Percentiles rank a stretch among this genome's conserved stretches.
Evolutionary conservation across 2,329 filamentous ascomycete genomes (phyloP).

Genomic region (Fusarium chaquense): DNA sequence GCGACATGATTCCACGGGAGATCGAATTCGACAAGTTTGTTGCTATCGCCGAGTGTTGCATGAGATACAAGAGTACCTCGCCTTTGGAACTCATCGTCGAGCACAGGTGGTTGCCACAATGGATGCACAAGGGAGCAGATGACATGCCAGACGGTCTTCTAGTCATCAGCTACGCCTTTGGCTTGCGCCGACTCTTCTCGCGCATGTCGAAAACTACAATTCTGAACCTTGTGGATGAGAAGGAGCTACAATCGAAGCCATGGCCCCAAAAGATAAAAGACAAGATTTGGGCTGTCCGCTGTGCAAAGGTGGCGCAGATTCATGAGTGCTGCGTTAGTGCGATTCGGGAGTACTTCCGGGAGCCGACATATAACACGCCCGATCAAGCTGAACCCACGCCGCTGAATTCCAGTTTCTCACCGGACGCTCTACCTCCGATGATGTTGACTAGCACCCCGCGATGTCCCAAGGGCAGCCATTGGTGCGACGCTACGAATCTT

Average conservation of each 20-base stretch:
- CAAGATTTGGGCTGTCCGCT: conserved; percentile 62
- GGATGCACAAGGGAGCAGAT: conserved; percentile 62
- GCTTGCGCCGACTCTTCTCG: conserved; percentile 61
- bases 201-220: conserved; percentile 63
- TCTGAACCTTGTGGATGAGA: conserved; percentile 59
- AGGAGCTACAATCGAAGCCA: conserved; percentile 56
- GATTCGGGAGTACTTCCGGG: conserved; percentile 61
- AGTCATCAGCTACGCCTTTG: conserved; percentile 66
- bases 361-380: conserved; percentile 38
- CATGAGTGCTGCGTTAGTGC: conserved; percentile 58
- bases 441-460: conserved; percentile 56
- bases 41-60: conserved; percentile 63
- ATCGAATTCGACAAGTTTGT: conserved; percentile 64
- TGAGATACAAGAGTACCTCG: conserved; percentile 64
- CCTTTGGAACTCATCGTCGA: conserved; percentile 64
- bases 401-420: conserved; percentile 37
- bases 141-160: conserved; percentile 63
- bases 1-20: conserved; percentile 59
- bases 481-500: conserved; percentile 65
- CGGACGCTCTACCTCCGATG: conserved; percentile 32
- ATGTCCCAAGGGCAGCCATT: conserved; percentile 63
- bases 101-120: conserved; percentile 64
- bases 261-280: conserved; percentile 63
- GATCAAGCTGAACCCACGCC: conserved; percentile 37
- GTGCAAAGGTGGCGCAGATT: conserved; percentile 64